Evolutionary conservation across 2,329 filamentous ascomycete genomes (phyloP).

Genomic region (Calonectria pseudoturangicola): DNA sequence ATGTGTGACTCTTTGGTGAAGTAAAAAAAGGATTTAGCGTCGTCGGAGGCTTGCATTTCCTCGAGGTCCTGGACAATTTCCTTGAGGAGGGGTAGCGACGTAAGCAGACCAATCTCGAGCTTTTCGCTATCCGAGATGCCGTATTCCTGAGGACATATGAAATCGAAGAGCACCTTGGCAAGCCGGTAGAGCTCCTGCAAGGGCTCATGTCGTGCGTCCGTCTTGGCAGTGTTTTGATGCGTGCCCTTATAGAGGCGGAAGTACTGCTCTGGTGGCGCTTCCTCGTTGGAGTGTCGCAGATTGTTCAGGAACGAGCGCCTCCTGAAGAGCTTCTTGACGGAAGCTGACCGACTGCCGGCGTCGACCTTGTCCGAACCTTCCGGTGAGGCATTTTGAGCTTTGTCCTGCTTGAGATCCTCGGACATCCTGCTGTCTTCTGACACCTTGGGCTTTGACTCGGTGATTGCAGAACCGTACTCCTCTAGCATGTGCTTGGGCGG

Average conservation of each 20-base stretch:
- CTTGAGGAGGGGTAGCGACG: constrained; percentile 92
- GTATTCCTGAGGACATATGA: constrained; percentile 98
- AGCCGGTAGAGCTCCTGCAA: constrained; percentile 94
- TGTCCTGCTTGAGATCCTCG: constrained; percentile 61
- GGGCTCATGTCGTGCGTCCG: constrained; percentile 89
- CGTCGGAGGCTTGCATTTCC: constrained; percentile 95
- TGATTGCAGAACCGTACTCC: constrained; percentile 69
- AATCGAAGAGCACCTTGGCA: constrained; percentile 97
- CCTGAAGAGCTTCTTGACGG: constrained; percentile 72
- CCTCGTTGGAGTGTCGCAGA: constrained; percentile 69
- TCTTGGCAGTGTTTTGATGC: constrained; percentile 80
- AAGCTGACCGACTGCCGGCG: constrained; percentile 58
- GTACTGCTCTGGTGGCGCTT: constrained; percentile 81
- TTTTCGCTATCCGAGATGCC: constrained; percentile 97
- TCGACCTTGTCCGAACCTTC: constrained; percentile 65
- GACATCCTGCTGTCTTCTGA: constrained; percentile 62
- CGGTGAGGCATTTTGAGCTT: constrained; percentile 54
- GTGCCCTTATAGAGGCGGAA: constrained; percentile 92
- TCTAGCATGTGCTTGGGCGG: constrained; percentile 87
- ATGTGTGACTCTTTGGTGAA: constrained; percentile 99
- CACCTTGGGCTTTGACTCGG: constrained; percentile 65
- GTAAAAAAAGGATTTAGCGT: constrained; percentile 97
- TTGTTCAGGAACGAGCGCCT: constrained; percentile 76
- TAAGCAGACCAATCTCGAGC: constrained; percentile 97
- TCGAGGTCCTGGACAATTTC: constrained; percentile 98